phyloP scores from a whole-genome alignment of 2,329 filamentous ascomycete genomes.

The Eutypella sp. region DNA sequence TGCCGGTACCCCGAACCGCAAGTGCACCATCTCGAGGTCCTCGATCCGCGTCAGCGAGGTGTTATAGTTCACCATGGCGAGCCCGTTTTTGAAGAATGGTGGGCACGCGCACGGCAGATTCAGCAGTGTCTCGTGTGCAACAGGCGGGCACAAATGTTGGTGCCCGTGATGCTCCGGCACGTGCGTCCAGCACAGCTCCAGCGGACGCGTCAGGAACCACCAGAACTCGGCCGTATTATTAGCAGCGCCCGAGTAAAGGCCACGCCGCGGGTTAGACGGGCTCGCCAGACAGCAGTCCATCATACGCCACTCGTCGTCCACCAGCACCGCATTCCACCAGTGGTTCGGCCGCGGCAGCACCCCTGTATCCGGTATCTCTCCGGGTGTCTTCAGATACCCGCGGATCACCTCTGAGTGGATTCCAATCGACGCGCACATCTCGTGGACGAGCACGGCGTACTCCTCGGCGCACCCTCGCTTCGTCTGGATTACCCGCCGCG shows the following conservation, averaged over 20 bases:
- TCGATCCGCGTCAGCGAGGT: constrained; percentile 82
- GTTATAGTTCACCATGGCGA: constrained; percentile 85
- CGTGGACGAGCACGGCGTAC: constrained; percentile 79
- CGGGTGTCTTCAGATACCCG: constrained; percentile 86
- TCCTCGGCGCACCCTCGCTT: constrained; percentile 84
- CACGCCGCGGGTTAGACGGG: constrained; percentile 79
- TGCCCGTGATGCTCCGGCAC: constrained; percentile 82
- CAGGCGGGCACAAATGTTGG: constrained; percentile 86
- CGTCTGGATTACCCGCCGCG: constrained; percentile 75
- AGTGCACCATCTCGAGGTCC: constrained; percentile 86
- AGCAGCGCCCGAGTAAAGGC: constrained; percentile 68
- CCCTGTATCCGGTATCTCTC: constrained; percentile 75
- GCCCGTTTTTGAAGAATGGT: constrained; percentile 75
- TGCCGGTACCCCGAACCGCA: constrained; percentile 80
- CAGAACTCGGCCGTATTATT: constrained; percentile 72
- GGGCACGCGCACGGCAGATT: constrained; percentile 83
- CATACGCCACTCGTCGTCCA: constrained; percentile 93
- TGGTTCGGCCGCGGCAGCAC: constrained; percentile 86
- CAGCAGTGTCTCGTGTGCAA: constrained; percentile 79
- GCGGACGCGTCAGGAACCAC: constrained; percentile 89
- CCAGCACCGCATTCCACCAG: constrained; percentile 93
- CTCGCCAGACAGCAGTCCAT: constrained; percentile 91
- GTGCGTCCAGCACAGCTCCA: constrained; percentile 93
- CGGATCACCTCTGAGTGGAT: constrained; percentile 81
- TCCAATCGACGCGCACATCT: constrained; percentile 91